phyloP scores from a whole-genome alignment of 2,329 filamentous ascomycete genomes.

The Fusarium setosum region DNA sequence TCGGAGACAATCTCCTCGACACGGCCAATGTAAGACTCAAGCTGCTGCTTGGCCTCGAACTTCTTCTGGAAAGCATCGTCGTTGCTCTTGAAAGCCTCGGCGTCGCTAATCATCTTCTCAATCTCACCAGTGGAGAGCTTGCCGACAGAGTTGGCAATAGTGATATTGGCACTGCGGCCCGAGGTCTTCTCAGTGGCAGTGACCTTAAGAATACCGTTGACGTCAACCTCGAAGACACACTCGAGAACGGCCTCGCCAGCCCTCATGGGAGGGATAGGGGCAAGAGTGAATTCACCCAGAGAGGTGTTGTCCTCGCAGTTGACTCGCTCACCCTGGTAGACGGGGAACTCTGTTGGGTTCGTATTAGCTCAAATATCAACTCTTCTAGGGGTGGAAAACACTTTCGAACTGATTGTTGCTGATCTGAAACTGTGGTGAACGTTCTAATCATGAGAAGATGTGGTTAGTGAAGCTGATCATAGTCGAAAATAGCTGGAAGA shows the following conservation, averaged over 20 bases:
- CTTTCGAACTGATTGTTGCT: no score
- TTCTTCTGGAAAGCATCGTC: slow-evolving; percentile 99
- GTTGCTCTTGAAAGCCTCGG: slow-evolving; percentile 98
- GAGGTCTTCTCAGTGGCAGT: slow-evolving; percentile 99
- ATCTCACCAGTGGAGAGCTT: slow-evolving; percentile 96
- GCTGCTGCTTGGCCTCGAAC: slow-evolving; percentile 98
- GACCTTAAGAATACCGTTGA: slow-evolving; percentile 99
- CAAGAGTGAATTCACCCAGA: slow-evolving; percentile 95
- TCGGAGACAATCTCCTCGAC: slow-evolving; percentile 99
- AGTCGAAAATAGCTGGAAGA: no score
- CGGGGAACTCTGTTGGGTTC: no score
- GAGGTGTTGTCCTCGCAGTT: slow-evolving; percentile 99
- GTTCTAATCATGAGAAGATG: slow-evolving; percentile 62
- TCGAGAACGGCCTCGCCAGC: slow-evolving; percentile 97
- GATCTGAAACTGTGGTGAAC: slow-evolving; percentile 85
- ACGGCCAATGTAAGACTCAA: slow-evolving; percentile 98
- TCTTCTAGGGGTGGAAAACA: no score
- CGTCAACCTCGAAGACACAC: slow-evolving; percentile 98
- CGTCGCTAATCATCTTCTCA: slow-evolving; percentile 97
- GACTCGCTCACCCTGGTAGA: slow-evolving; percentile 95
- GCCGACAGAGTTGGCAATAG: slow-evolving; percentile 98
- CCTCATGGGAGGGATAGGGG: slow-evolving; percentile 87
- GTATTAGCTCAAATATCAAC: no score
- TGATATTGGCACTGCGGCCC: slow-evolving; percentile 98
- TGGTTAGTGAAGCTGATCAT: no score